Evolutionary conservation across 306 rosid species (phyloP).

Genomic region (Hylodesmum podocarpum): DNA sequence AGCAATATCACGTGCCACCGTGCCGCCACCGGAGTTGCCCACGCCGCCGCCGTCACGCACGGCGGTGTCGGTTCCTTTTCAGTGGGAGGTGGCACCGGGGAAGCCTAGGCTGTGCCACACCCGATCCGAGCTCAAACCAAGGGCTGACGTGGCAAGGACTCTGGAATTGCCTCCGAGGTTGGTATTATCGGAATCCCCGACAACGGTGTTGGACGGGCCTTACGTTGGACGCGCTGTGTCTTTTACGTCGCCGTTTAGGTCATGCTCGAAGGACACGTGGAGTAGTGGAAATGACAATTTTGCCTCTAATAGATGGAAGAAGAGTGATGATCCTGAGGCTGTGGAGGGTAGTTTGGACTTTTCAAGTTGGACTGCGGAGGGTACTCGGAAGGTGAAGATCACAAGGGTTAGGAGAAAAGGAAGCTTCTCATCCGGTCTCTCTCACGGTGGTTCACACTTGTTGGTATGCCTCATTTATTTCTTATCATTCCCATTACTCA

Average conservation of each 20-base stretch:
- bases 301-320: slow-evolving; percentile 69
- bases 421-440: slow-evolving; percentile 37
- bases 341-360: slow-evolving; percentile 46
- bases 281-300: slow-evolving; percentile 30
- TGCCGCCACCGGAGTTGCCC: slow-evolving; percentile 26
- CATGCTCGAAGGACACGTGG: slow-evolving; percentile 20
- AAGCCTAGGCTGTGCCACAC: slow-evolving; percentile 49
- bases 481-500: not conserved
- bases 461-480: slow-evolving; percentile 44
- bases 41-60: slow-evolving; percentile 60
- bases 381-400: slow-evolving; percentile 42
- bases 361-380: slow-evolving; percentile 15
- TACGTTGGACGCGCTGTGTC: slow-evolving; percentile 54
- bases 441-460: slow-evolving; percentile 44
- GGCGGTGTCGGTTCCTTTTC: slow-evolving; percentile 65
- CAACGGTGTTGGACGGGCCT: slow-evolving; percentile 73
- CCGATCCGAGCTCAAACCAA: slow-evolving; percentile 25
- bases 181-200: slow-evolving; percentile 55
- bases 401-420: slow-evolving; percentile 49
- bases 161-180: slow-evolving; percentile 87
- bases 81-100: slow-evolving; percentile 95
- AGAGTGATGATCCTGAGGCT: slow-evolving; percentile 41
- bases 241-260: slow-evolving; percentile 42
- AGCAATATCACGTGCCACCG: slow-evolving; percentile 26
- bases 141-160: slow-evolving; percentile 37